Evolutionary conservation across 768 basidiomycete species (phyloP).

Genomic region (Rhodotorula babjevae): DNA sequence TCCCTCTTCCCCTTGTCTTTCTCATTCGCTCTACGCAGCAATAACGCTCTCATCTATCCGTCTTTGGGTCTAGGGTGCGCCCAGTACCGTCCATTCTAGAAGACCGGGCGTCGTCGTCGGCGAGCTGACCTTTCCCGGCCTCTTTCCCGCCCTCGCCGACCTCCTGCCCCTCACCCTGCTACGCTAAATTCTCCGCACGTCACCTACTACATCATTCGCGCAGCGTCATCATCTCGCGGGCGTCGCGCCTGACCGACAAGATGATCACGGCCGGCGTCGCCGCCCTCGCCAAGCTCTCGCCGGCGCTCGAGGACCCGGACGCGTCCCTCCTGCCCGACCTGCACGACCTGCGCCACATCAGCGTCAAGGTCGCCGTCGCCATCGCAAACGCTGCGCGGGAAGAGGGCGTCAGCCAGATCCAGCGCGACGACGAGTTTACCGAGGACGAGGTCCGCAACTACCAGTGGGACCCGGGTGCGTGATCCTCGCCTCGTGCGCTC

Average conservation of each 20-base stretch:
- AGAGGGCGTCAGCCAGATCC: constrained; percentile 62
- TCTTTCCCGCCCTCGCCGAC: no score
- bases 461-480: constrained; percentile 37
- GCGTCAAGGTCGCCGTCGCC: constrained; percentile 73
- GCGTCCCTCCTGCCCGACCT: constrained; percentile 70
- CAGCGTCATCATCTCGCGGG: constrained; percentile 63
- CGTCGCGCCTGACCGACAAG: constrained; percentile 65
- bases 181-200: no score
- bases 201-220: no score
- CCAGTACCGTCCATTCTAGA: no score
- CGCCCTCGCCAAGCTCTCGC: constrained; percentile 69
- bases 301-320: constrained; percentile 67
- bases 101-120: no score
- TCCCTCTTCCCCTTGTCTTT: no score
- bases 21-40: no score
- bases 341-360: constrained; percentile 64
- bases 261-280: constrained; percentile 81
- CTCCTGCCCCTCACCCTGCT: no score
- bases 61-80: no score
- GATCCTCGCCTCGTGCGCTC: not conserved
- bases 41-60: no score
- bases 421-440: constrained; percentile 51
- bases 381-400: constrained; percentile 72
- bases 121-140: no score
- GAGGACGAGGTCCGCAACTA: constrained; percentile 50